A percentile compares a stretch with the other conserved stretches of the same genome.
These are phyloP conservation scores for Candida insectorum DNA, from an alignment of 805 yeast genomes.

Conservation along the genomic window DNA sequence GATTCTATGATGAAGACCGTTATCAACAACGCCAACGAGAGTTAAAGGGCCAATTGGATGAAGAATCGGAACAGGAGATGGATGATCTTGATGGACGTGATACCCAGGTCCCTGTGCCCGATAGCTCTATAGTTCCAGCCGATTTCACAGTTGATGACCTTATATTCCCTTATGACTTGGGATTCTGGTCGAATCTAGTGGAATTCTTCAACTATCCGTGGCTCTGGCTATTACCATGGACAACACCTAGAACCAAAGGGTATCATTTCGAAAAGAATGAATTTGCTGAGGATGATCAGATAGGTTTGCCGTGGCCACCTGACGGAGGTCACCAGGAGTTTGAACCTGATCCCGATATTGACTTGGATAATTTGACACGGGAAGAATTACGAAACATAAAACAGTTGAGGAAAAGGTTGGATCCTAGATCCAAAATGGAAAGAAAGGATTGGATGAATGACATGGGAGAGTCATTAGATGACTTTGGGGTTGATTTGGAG, in stretches of 20 bases:
- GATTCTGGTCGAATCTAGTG: constrained; percentile 51
- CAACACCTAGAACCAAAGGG: constrained; percentile 61
- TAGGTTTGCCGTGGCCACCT: constrained; percentile 89
- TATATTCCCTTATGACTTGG: constrained; percentile 82
- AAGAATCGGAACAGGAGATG: constrained; percentile 1
- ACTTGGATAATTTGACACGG: constrained; percentile 11
- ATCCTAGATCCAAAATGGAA: constrained; percentile 32
- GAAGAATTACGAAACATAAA: constrained; percentile 14
- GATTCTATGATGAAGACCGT: constrained; percentile 14
- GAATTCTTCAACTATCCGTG: constrained; percentile 60
- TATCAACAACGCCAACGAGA: constrained; percentile 9
- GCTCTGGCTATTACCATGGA: constrained; percentile 73
- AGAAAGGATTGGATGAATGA: constrained; percentile 66
- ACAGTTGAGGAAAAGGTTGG: constrained; percentile 29
- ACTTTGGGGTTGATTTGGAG: constrained; percentile 83
- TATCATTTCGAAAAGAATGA: constrained; percentile 54
- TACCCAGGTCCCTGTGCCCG: constrained; percentile 6
- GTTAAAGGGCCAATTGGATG: constrained; percentile 4
- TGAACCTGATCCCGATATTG: constrained; percentile 16
- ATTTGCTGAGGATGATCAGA: constrained; percentile 49
- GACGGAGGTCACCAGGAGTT: constrained; percentile 60
- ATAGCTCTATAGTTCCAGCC: constrained; percentile 22
- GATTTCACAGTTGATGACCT: constrained; percentile 57
- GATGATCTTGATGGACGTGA: constrained; percentile 5
- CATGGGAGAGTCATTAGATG: constrained; percentile 79